phyloP scores from a whole-genome alignment of 441 rosid species.

The Lepidium campestre region DNA sequence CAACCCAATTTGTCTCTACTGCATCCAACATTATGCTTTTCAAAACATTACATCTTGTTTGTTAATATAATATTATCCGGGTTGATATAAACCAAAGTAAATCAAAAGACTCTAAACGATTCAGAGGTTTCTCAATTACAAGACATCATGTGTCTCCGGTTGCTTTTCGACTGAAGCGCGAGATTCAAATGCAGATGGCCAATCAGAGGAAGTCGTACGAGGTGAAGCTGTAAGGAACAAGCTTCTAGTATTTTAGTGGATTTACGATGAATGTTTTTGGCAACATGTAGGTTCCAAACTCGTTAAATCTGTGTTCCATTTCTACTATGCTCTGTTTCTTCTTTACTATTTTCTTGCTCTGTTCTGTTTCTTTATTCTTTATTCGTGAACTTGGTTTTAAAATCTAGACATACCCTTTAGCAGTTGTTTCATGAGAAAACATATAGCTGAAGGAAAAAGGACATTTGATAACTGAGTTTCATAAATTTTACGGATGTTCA shows the following conservation, averaged over 20 bases:
- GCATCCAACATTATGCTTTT: not conserved
- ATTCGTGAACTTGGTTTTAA: not conserved
- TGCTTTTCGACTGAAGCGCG: not conserved
- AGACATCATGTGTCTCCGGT: not conserved
- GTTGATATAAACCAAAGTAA: no score
- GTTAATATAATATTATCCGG: no score
- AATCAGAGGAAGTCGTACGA: not conserved
- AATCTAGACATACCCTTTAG: not conserved
- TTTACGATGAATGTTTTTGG: no score
- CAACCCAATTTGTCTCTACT: not conserved
- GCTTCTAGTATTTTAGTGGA: no score
- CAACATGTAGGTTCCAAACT: not conserved
- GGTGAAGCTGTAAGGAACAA: no score
- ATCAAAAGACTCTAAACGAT: not conserved
- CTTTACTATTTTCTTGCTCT: not conserved
- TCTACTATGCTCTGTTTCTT: not conserved
- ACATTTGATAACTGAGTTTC: conserved; percentile 6
- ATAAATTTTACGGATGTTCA: not conserved
- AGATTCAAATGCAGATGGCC: not conserved
- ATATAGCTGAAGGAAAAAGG: not conserved
- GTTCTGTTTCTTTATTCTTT: not conserved
- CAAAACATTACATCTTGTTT: no score
- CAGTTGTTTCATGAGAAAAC: not conserved
- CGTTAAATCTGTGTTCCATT: not conserved
- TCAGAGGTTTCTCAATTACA: not conserved